Evolutionary conservation across 139 green algal species (phyloP), one percentile per base, ranked within the genome.

Genomic region (Astrephomene gubernaculifera): DNA sequence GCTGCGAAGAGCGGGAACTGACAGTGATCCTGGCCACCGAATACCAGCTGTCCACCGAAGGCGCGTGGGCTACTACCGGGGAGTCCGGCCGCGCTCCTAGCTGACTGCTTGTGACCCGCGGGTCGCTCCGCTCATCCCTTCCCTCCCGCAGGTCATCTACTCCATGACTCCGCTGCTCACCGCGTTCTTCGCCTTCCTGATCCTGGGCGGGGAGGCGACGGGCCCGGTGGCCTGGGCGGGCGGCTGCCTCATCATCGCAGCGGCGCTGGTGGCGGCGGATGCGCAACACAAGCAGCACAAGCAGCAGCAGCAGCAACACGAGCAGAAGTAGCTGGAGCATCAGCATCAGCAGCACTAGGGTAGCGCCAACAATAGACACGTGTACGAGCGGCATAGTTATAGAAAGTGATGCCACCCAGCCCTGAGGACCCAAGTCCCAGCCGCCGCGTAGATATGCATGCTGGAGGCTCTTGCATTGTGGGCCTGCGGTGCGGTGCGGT

Each of bases 161-260:
- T 88, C 82, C 5, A 71, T 91, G 21, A 90, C 87, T 6, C 91
- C 91, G 5, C 68, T 94, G 6, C 90, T 82, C 86, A 83, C 87
- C 9, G 91, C 91, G 5, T 57, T 91, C 33, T 83, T 92, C 69
- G 87, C 89, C 1, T 72, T 31, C 38, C 27, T 76, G 24, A 49
- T 90, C 2, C 78, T 94, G 85, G 85, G 87, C 49, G 91, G 88
- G 10, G 91, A 94, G 68, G 70, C 71, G 27, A 91, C 92, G 69
- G 87, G 89, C 2, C 65, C 87, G 0, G 25, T 90, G 36, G 83
- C 83, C 9, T 94, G 86, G 82, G 82, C 74, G 25, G 91, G 91
- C 9, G 89, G 89, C 27, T 79, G 27, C 8, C 33, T 86, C 0
- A 86, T 94, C 44, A 52, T 92, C 25, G 64, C 49, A 25, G 89